Evolutionary conservation across 2,329 filamentous ascomycete species (phyloP).

Genomic region (Sordariomycetes sp.): DNA sequence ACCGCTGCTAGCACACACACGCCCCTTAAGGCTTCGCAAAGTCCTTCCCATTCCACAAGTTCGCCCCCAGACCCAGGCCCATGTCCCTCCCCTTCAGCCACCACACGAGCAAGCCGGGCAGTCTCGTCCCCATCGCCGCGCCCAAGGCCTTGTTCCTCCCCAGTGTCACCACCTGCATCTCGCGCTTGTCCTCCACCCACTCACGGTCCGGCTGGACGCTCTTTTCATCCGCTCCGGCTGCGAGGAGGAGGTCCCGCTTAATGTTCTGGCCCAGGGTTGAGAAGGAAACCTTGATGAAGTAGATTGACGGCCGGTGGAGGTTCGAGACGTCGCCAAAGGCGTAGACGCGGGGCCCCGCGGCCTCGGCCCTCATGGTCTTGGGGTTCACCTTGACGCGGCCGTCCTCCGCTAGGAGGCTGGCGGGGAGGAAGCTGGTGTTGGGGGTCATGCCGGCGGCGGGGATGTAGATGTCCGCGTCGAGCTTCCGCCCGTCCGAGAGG

Average conservation of each 20-base stretch:
- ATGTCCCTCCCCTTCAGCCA: conserved; percentile 39
- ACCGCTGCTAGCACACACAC: background rate
- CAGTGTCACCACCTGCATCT: conserved; percentile 36
- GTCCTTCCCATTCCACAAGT: conserved; percentile 38
- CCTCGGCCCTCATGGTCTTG: conserved; percentile 23
- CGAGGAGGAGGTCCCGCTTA: conserved; percentile 33
- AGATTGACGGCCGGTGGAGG: conserved; percentile 27
- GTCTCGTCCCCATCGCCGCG: conserved; percentile 25
- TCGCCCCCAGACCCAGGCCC: conserved; percentile 36
- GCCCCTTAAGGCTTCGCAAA: conserved; percentile 27
- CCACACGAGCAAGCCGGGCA: conserved; percentile 35
- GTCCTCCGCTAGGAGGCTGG: conserved; percentile 17
- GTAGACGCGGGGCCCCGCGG: conserved; percentile 25
- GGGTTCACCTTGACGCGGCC: conserved; percentile 25
- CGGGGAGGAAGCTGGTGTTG: conserved; percentile 27
- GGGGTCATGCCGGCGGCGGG: conserved; percentile 28
- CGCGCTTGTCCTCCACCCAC: conserved; percentile 29
- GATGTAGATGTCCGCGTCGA: conserved; percentile 36
- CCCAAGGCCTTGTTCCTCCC: conserved; percentile 33
- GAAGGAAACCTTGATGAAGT: conserved; percentile 26
- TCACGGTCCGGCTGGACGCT: conserved; percentile 15
- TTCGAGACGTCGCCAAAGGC: conserved; percentile 33
- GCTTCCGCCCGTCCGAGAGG: conserved; percentile 24
- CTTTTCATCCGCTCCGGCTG: conserved; percentile 13
- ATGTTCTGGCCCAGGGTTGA: conserved; percentile 35